phyloP scores from a whole-genome alignment of 305 asterid species.

The Fraxinus xanthoxyloides region DNA sequence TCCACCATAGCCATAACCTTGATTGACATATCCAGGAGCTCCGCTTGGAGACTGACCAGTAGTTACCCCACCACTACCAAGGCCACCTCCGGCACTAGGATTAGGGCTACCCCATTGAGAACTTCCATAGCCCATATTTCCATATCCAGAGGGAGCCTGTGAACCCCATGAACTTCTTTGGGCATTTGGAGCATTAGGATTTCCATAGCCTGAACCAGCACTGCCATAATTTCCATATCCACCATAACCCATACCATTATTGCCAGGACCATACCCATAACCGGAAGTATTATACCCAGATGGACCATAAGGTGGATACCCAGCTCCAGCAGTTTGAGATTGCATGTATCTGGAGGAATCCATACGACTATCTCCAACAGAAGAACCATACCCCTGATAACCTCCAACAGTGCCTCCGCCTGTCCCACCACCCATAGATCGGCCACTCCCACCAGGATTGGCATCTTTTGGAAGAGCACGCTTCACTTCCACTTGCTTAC shows the following conservation, averaged over 20 bases:
- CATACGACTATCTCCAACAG: slow-evolving; percentile 56
- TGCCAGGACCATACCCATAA: slow-evolving; percentile 71
- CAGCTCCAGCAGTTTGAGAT: slow-evolving; percentile 61
- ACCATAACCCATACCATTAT: slow-evolving; percentile 69
- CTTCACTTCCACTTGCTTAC: slow-evolving; percentile 27
- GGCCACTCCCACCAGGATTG: slow-evolving; percentile 43
- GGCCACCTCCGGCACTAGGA: slow-evolving; percentile 32
- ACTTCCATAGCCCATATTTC: slow-evolving; percentile 60
- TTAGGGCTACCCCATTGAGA: slow-evolving; percentile 57
- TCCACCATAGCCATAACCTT: slow-evolving; percentile 82
- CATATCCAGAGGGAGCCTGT: slow-evolving; percentile 73
- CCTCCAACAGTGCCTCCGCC: slow-evolving; percentile 36
- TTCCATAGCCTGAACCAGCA: slow-evolving; percentile 66
- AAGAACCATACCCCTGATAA: slow-evolving; percentile 68
- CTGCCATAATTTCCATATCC: slow-evolving; percentile 68
- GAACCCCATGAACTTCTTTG: slow-evolving; percentile 67
- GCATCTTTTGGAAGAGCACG: slow-evolving; percentile 46
- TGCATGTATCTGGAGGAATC: slow-evolving; percentile 68
- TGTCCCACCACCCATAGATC: slow-evolving; percentile 44
- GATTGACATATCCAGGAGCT: slow-evolving; percentile 67
- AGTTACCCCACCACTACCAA: slow-evolving; percentile 48
- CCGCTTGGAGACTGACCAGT: slow-evolving; percentile 78
- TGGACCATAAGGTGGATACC: slow-evolving; percentile 64
- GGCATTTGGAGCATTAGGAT: slow-evolving; percentile 53
- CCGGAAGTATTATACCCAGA: slow-evolving; percentile 63